A percentile compares a stretch with the other conserved stretches of the same genome.
Evolutionary conservation across 768 basidiomycete species (phyloP).

Genomic region (Cystofilobasidium ferigula): DNA sequence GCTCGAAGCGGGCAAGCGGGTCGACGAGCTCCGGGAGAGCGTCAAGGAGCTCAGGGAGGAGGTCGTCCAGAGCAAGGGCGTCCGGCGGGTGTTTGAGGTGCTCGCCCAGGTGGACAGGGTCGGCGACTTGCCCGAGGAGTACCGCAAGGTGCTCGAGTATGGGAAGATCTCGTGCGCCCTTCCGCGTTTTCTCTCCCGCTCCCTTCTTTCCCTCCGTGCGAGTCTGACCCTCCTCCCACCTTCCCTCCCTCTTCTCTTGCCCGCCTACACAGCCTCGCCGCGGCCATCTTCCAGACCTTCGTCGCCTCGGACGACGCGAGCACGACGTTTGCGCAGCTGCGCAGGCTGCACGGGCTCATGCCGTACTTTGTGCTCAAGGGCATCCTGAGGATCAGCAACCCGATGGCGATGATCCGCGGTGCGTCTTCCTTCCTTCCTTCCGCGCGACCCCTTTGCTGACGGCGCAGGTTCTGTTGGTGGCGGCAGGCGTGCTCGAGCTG

Average conservation of each 20-base stretch:
- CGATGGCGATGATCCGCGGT: conserved; percentile 91
- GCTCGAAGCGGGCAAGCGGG: conserved; percentile 69
- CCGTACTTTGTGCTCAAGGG: conserved; percentile 94
- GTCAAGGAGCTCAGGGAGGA: conserved; percentile 85
- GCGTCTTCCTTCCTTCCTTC: conserved; percentile 27
- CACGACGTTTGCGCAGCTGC: conserved; percentile 72
- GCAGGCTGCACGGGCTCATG: conserved; percentile 90
- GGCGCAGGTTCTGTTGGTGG: not conserved
- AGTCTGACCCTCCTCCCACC: not conserved
- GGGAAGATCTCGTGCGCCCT: conserved; percentile 82
- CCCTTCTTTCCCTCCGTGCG: not conserved
- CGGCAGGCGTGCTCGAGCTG: conserved; percentile 63
- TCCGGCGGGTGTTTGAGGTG: conserved; percentile 75
- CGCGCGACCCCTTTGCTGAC: not conserved
- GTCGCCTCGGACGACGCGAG: conserved; percentile 87
- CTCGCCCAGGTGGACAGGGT: conserved; percentile 72
- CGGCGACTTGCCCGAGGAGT: conserved; percentile 66
- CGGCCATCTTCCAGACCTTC: conserved; percentile 90
- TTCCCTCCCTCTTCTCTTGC: not conserved
- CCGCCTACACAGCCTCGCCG: conserved; percentile 57
- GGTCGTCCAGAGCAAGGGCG: conserved; percentile 56
- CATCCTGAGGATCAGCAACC: conserved; percentile 83
- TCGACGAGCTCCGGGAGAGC: conserved; percentile 72
- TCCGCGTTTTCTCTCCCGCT: conserved; percentile 18
- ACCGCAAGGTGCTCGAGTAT: conserved; percentile 87